Conservation (phyloP, 495 filamentous ascomycete species). For the Aspergillus coremiiformis region DNA sequence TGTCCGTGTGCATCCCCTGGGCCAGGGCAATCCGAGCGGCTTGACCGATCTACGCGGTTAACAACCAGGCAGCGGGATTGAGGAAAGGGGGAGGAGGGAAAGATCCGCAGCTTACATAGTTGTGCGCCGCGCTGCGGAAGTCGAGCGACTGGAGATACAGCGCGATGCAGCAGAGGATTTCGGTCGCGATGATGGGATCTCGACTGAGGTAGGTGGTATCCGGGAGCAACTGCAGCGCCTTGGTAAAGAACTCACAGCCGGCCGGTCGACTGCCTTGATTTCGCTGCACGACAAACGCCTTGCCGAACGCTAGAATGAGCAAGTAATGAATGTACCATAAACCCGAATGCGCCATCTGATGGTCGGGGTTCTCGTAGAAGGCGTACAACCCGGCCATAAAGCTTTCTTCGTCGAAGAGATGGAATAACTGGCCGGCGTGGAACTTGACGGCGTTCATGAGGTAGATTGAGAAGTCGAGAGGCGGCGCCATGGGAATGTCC, state of each 20-base stretch:
- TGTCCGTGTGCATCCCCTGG: conserved; percentile 39
- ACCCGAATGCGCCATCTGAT: conserved; percentile 13
- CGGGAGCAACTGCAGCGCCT: conserved; percentile 34
- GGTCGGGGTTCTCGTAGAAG: conserved; percentile 27
- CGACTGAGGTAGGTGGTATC: conserved; percentile 27
- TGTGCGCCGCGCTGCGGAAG: conserved; percentile 30
- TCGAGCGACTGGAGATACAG: conserved; percentile 38
- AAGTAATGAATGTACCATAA: conserved; percentile 43
- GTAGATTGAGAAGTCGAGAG: conserved; percentile 35
- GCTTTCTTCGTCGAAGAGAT: conserved; percentile 36
- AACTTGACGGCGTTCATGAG: conserved; percentile 41
- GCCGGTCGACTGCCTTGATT: conserved; percentile 25
- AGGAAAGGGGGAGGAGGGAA: too few relatives aligned
- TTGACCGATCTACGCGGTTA: conserved; percentile 32
- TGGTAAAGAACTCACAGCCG: conserved; percentile 32
- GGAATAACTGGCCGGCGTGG: conserved; percentile 37
- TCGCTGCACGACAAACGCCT: conserved; percentile 34
- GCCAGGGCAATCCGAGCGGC: conserved; percentile 37
- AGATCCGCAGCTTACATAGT: conserved; percentile 24
- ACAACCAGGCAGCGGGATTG: neutral
- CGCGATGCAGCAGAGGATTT: conserved; percentile 39
- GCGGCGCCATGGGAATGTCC: conserved; percentile 27
- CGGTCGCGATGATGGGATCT: conserved; percentile 29
- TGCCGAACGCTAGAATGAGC: conserved; percentile 38
- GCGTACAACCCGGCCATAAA: conserved; percentile 34